phyloP scores from a whole-genome alignment of 2,329 filamentous ascomycete genomes.

The Rutstroemia sp. region DNA sequence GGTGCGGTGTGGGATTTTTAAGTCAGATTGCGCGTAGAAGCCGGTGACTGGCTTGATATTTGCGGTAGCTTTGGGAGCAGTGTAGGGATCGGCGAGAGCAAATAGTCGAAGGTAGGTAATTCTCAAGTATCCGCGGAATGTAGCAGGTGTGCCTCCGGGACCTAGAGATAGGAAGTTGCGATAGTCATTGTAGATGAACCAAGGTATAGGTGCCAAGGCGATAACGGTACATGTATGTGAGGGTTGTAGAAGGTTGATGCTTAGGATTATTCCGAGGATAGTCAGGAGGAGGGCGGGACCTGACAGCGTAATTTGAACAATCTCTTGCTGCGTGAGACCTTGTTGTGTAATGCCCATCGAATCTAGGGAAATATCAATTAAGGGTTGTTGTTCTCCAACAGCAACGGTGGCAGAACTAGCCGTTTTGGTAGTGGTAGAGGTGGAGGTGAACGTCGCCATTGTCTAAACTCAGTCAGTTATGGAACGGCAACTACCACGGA shows the following conservation, averaged over 20 bases:
- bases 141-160: constrained; percentile 72
- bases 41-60: constrained; percentile 47
- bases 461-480: not conserved
- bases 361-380: constrained; percentile 14
- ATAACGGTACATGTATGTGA: constrained; percentile 43
- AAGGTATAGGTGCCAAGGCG: constrained; percentile 39
- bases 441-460: constrained; percentile 3
- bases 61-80: constrained; percentile 44
- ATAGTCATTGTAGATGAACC: constrained; percentile 61
- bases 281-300: constrained; percentile 35
- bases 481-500: not conserved
- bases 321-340: constrained; percentile 20
- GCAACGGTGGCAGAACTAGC: constrained; percentile 12
- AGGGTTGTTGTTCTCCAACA: constrained; percentile 12
- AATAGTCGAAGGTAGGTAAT: constrained; percentile 68
- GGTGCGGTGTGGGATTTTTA: constrained; percentile 53
- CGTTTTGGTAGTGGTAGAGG: constrained; percentile 13
- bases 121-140: constrained; percentile 62
- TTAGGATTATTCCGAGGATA: constrained; percentile 43
- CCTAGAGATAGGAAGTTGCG: constrained; percentile 68
- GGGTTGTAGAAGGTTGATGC: constrained; percentile 44
- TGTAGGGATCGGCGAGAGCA: constrained; percentile 63
- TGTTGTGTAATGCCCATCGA: constrained; percentile 21
- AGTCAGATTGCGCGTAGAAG: constrained; percentile 42
- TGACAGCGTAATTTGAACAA: constrained; percentile 25